Base-by-base conservation (phyloP, 768 basidiomycete genomes). In the Phanerochaete sordida region DNA sequence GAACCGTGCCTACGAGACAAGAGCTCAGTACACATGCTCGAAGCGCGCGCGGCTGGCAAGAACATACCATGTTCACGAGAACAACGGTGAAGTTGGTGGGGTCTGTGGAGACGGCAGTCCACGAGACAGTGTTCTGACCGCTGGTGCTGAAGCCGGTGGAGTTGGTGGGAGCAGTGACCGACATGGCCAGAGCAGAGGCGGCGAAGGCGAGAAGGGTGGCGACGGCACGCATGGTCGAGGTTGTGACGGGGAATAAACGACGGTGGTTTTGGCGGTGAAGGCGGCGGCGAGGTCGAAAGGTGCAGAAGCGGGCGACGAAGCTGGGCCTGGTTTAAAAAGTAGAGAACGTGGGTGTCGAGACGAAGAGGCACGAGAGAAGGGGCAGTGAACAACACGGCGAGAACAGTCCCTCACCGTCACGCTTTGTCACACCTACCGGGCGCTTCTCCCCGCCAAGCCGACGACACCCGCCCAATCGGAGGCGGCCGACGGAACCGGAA, bases 21-120 rank as follows among this genome's bases (percentile, higher is more conserved):
- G 43, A 30, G 21, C 57, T 56, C 49, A 61, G 60, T 46, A 47
- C 21, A 21, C 33, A 12, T 33, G 23, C 27, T 46, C 4, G n/a
- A 23, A 43, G n/a, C n/a, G n/a, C 19, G 48, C 26, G 21, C 31
- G 3, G n/a, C n/a, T n/a, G n/a, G n/a, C n/a, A 15, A n/a, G 15
- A 8, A 70, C 79, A 46, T 56, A 86, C 90, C 69, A 78, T 71
- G 74, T 90, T 90, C 62, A 77, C 79, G 49, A 95, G 79, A 52
- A 91, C 75, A 50, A 81, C 79, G 15, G 88, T 82, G 72, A 94
- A 93, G 74, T 82, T 91, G 54, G 58, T 26, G 0, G 81, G 73
- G 69, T 95, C 93, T 9, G 88, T 90, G 56, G 63, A 60, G 60
- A 92, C 91, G 5, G 80, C 79, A 1, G 71, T 51, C 92, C 92